Percentiles rank a stretch among this genome's conserved stretches.
These are phyloP conservation scores for Ramularia collo-cygni DNA, from an alignment of 2,329 filamentous ascomycete species.

Conservation along the genomic window DNA sequence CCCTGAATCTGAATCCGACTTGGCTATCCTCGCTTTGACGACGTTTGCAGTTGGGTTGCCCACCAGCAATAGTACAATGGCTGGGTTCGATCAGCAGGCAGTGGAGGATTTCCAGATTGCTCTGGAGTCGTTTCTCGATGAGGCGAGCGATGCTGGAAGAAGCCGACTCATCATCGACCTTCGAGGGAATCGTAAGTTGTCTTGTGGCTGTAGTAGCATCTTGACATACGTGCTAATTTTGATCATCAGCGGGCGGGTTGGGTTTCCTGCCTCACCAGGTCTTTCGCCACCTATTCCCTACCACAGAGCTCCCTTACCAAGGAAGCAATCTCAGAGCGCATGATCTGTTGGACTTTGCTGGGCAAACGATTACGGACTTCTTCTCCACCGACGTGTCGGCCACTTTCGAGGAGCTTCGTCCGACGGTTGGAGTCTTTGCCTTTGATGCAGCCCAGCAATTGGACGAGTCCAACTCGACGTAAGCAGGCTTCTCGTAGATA, in stretches of 20 bases:
- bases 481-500: too few relatives aligned
- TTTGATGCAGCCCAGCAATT: conserved; percentile 6
- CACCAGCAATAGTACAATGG: neutral
- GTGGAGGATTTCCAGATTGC: conserved; percentile 32
- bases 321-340: conserved; percentile 38
- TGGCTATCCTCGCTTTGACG: conserved; percentile 41
- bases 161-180: conserved; percentile 61
- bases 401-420: neutral
- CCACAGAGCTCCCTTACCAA: conserved; percentile 37
- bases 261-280: conserved; percentile 36
- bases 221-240: too few relatives aligned
- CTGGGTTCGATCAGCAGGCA: neutral
- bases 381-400: conserved; percentile 1
- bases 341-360: conserved; percentile 32
- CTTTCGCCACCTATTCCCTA: conserved; percentile 51
- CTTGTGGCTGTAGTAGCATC: too few relatives aligned
- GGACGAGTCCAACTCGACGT: conserved; percentile 21
- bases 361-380: conserved; percentile 22
- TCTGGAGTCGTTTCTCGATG: conserved; percentile 41
- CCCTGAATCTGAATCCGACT: conserved; percentile 38
- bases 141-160: conserved; percentile 43
- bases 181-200: conserved; percentile 42
- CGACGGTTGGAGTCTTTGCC: neutral
- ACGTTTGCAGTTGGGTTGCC: conserved; percentile 28
- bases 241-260: conserved; percentile 46